Evolutionary conservation across 306 rosid genomes (phyloP).

Genomic region (Cotoneaster glaucophyllus): DNA sequence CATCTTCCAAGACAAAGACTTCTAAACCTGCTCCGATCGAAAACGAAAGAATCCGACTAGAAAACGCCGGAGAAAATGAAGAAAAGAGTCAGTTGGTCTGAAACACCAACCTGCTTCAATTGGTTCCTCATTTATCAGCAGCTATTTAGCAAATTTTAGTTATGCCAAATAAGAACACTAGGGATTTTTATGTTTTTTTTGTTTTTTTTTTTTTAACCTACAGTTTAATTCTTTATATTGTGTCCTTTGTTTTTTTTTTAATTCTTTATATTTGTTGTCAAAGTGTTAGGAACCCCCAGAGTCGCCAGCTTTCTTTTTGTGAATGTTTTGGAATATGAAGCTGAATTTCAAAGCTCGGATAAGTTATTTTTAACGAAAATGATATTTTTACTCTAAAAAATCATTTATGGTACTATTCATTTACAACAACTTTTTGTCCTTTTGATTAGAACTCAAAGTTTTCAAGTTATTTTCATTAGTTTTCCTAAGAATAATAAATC

Average conservation of each 20-base stretch:
- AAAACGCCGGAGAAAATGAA: slow-evolving; percentile 33
- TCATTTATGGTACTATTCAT: too few species aligned
- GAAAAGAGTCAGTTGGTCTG: slow-evolving; percentile 60
- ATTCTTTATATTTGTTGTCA: neutral
- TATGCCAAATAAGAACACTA: neutral
- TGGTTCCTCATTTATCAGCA: neutral
- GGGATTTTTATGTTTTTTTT: neutral
- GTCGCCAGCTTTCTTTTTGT: neutral
- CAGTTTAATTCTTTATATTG: neutral
- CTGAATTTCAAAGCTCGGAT: neutral
- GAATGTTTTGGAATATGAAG: neutral
- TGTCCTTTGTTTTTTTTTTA: neutral
- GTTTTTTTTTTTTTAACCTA: neutral
- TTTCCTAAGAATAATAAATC: too few species aligned
- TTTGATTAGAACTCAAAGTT: too few species aligned
- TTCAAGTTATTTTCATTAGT: too few species aligned
- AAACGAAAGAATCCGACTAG: slow-evolving; percentile 17
- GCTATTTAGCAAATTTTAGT: neutral
- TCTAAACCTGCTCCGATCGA: slow-evolving; percentile 26
- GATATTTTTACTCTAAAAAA: too few species aligned
- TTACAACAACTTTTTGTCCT: too few species aligned
- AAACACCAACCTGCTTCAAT: neutral
- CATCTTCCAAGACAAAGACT: slow-evolving; percentile 3
- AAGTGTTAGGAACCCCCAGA: neutral
- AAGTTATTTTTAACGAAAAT: neutral